A percentile compares a stretch with the other conserved stretches of the same genome.
phyloP scores from a whole-genome alignment of 2,329 filamentous ascomycete genomes.

The Xylaria sp. region DNA sequence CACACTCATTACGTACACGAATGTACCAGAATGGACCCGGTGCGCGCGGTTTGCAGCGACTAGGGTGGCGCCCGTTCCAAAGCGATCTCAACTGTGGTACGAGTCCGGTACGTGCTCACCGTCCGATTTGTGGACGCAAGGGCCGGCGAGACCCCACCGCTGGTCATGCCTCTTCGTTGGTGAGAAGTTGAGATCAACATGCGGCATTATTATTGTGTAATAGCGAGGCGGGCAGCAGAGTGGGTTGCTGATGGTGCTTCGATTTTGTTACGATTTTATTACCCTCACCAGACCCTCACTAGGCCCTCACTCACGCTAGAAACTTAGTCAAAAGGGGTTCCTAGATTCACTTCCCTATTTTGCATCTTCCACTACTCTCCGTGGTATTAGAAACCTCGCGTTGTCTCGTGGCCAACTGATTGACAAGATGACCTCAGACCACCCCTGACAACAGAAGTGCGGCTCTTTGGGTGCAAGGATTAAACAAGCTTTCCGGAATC shows the following conservation, averaged over 20 bases:
- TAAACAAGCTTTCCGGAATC: constrained; percentile 24
- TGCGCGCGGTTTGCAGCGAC: neutral
- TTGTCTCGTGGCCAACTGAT: neutral
- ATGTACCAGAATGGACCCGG: neutral
- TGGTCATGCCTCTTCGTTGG: constrained; percentile 2
- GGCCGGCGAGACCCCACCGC: constrained; percentile 4
- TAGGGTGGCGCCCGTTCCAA: constrained; percentile 3
- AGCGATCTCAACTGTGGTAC: constrained; percentile 6
- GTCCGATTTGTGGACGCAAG: constrained; percentile 11
- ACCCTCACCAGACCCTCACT: too few relatives aligned
- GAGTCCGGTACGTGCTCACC: neutral
- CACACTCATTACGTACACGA: constrained; percentile 25
- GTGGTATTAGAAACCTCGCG: neutral
- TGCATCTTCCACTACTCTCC: too few relatives aligned
- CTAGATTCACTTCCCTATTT: neutral
- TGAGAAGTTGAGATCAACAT: constrained; percentile 26
- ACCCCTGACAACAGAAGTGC: constrained; percentile 15
- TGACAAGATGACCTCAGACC: neutral
- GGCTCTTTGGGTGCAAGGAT: constrained; percentile 23
- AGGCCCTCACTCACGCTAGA: neutral
- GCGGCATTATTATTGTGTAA: constrained; percentile 21
- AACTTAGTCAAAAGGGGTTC: neutral
- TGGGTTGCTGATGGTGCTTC: neutral
- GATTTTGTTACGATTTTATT: constrained; percentile 1
- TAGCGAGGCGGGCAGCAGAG: constrained; percentile 5